Base-by-base conservation (phyloP, 1,284 basidiomycete genomes). In the Polyporus tsugae region DNA sequence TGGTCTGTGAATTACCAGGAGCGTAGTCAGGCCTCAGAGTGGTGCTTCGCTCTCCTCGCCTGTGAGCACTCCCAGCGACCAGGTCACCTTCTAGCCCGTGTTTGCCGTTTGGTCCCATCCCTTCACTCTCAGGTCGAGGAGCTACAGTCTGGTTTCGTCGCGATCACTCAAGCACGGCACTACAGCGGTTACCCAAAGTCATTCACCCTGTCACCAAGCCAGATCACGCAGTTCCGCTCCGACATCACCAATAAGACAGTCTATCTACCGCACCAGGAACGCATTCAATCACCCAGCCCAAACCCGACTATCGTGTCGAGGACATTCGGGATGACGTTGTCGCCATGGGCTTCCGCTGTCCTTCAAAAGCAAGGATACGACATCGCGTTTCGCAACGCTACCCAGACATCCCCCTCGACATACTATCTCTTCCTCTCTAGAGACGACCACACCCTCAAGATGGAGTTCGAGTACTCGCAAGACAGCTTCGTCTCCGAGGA, bases 381-480 rank as follows among this genome's bases (percentile, higher is more conserved):
- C n/a, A 46, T 46, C n/a, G 44, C 44, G 9, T 46, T 46, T 46
- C 44, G 44, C 44, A 46, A 22, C n/a, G n/a, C 44, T 22, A 46
- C 44, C 7, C 44, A 46, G 44, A 9, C n/a, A n/a, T 22, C 44
- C n/a, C 44, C 44, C 44, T 46, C 44, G 1, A 46, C 44, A 9
- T 46, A 46, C 9, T 5, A n/a, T n/a, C 44, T 46, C n/a, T 46
- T 46, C 44, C 44, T 46, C n/a, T 46, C 44, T 7, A 46, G n/a
- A 10, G 44, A 46, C 44, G n/a, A 46, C n/a, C 9, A 46, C 44
- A 46, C 44, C 44, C 44, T 46, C 44, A 46, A 46, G 11, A 46
- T 46, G n/a, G 44, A 46, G 44, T 46, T 46, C 6, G 44, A 46
- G 44, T 46, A 46, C n/a, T 46, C 44, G 44, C n/a, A 46, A 22